Conservation (phyloP, 2,329 filamentous ascomycete species). For the Beauveria bassiana region DNA sequence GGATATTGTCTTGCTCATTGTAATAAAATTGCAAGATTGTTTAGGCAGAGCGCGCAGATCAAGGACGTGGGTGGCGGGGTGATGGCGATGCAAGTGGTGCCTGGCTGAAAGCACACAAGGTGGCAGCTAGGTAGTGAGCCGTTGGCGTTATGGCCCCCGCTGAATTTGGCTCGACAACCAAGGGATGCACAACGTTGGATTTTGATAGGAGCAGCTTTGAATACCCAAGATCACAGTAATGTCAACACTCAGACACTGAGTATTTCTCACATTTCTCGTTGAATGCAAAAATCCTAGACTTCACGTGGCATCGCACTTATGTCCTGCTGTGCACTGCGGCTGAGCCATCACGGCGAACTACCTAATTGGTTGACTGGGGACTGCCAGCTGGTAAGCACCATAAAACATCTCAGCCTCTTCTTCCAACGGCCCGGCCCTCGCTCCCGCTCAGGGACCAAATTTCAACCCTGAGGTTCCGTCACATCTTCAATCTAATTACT, state of each 20-base stretch:
- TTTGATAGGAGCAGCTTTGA: too few species aligned
- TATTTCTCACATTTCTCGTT: too few species aligned
- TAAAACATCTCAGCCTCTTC: background rate
- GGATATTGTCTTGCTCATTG: slow-evolving; percentile 20
- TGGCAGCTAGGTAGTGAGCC: background rate
- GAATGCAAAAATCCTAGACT: too few species aligned
- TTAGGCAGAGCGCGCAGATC: background rate
- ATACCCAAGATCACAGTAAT: too few species aligned
- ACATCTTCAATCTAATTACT: background rate
- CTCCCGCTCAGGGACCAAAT: background rate
- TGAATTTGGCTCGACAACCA: background rate
- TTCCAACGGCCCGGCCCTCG: slow-evolving; percentile 9
- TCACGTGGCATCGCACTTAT: too few species aligned
- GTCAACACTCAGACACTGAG: too few species aligned
- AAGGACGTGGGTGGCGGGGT: slow-evolving; percentile 1
- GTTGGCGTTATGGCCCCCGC: background rate
- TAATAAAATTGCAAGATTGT: background rate
- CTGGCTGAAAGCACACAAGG: background rate
- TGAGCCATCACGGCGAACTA: background rate
- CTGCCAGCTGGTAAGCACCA: background rate
- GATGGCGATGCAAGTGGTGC: slow-evolving; percentile 1
- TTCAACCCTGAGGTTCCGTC: background rate
- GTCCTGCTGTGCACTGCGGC: background rate
- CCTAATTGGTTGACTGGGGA: too few species aligned
- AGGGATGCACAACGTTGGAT: background rate